phyloP scores from a whole-genome alignment of 2,329 filamentous ascomycete genomes.

The Raffaelea deltoideospora region DNA sequence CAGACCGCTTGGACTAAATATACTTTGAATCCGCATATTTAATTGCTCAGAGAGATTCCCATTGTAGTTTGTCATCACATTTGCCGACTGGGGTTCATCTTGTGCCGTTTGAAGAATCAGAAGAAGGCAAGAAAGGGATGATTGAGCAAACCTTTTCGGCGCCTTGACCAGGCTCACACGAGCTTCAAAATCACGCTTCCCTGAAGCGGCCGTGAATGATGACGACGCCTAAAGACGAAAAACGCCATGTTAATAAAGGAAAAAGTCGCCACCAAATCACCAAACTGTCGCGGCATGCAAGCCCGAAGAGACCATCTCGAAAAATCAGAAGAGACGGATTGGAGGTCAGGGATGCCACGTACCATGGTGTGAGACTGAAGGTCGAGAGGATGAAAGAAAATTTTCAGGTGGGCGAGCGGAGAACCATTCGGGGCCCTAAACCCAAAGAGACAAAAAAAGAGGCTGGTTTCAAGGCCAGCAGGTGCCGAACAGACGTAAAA shows the following conservation, averaged over 20 bases:
- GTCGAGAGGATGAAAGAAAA: too few species aligned
- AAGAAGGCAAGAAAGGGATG: constrained; percentile 5
- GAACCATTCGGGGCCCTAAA: too few species aligned
- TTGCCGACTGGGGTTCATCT: constrained; percentile 9
- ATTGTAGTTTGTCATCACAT: constrained; percentile 80
- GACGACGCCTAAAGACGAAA: constrained; percentile 43
- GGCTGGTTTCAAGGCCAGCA: too few species aligned
- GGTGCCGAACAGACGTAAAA: too few species aligned
- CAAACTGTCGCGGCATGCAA: too few species aligned
- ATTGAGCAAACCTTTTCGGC: constrained; percentile 58
- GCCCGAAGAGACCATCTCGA: too few species aligned
- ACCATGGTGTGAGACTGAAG: too few species aligned
- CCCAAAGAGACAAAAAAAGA: too few species aligned
- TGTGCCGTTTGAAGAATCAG: constrained; percentile 7
- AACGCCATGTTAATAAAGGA: not conserved
- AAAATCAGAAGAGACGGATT: too few species aligned
- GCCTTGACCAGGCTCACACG: constrained; percentile 74
- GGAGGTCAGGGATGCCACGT: too few species aligned
- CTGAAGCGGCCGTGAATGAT: constrained; percentile 55
- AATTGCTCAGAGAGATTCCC: constrained; percentile 99
- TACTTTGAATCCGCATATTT: constrained; percentile 66
- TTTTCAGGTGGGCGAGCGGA: too few species aligned
- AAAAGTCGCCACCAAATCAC: too few species aligned
- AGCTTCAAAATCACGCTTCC: constrained; percentile 60
- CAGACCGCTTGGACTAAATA: constrained; percentile 44